phyloP scores from a whole-genome alignment of 1,284 basidiomycete species.

The Agaricales sp. region DNA sequence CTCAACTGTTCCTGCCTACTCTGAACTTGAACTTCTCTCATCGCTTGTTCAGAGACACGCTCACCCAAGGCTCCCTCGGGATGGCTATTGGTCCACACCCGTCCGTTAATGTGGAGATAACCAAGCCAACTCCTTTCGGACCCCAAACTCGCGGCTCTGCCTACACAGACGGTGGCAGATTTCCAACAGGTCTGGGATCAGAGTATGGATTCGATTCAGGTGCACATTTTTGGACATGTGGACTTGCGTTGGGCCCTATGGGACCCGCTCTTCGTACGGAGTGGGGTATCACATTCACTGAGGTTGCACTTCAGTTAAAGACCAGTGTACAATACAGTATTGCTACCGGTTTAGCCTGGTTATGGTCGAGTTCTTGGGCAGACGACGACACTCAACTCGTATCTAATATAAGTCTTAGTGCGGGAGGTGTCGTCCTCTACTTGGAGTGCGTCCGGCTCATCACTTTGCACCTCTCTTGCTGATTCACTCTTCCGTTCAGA shows the following conservation, averaged over 20 bases:
- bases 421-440: constrained; percentile 21
- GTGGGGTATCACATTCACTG: constrained; percentile 22
- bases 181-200: constrained; percentile 17
- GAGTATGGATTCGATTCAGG: constrained; percentile 23
- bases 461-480: constrained; percentile 5
- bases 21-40: constrained; percentile 20
- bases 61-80: constrained; percentile 14
- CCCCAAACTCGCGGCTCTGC: constrained; percentile 7
- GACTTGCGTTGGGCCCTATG: constrained; percentile 21
- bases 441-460: constrained; percentile 23
- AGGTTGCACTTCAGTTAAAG: constrained; percentile 26
- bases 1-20: constrained; percentile 19
- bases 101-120: constrained; percentile 11
- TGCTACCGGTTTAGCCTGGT: constrained; percentile 18
- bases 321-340: constrained; percentile 22
- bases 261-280: constrained; percentile 25
- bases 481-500: constrained; percentile 12
- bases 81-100: constrained; percentile 4
- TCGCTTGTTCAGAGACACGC: constrained; percentile 21
- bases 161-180: constrained; percentile 5
- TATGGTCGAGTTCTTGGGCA: constrained; percentile 23
- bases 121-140: constrained; percentile 20
- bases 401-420: constrained; percentile 19
- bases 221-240: constrained; percentile 19
- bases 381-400: constrained; percentile 18